Evolutionary conservation across 768 basidiomycete genomes (phyloP).

Genomic region (Calocybe gangraenosa): DNA sequence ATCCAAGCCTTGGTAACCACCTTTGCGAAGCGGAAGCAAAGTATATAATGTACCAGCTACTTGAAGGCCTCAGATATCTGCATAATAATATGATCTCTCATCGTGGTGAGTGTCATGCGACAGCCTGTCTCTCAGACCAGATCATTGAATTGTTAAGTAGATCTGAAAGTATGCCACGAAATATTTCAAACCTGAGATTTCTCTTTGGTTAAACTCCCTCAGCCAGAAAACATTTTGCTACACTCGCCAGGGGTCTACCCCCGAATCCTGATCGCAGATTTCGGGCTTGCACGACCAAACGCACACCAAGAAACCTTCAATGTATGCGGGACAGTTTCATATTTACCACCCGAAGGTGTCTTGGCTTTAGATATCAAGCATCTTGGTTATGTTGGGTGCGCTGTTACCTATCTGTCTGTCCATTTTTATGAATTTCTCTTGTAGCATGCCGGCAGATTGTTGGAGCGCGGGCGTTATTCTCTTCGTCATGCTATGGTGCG

Average conservation of each 20-base stretch:
- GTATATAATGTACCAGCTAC: constrained; percentile 77
- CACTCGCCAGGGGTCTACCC: constrained; percentile 80
- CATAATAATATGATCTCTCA: constrained; percentile 74
- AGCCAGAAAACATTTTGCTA: constrained; percentile 85
- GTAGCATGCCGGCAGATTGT: constrained; percentile 84
- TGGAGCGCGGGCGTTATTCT: constrained; percentile 84
- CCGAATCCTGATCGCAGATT: constrained; percentile 81
- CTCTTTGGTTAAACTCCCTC: neutral
- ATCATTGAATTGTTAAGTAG: no score
- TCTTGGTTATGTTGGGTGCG: constrained; percentile 57
- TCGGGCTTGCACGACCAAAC: constrained; percentile 76
- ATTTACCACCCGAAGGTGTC: constrained; percentile 82
- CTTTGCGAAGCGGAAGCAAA: constrained; percentile 80
- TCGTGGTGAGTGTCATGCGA: constrained; percentile 50
- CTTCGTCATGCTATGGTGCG: constrained; percentile 82
- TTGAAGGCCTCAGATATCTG: constrained; percentile 67
- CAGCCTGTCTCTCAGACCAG: neutral
- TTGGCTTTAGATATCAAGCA: constrained; percentile 73
- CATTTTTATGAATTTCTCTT: neutral
- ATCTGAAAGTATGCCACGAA: constrained; percentile 17
- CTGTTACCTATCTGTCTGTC: neutral
- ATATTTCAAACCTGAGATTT: neutral
- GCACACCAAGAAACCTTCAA: constrained; percentile 81
- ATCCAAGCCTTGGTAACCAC: constrained; percentile 41
- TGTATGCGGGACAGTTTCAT: constrained; percentile 84